Percentiles rank a stretch among this genome's conserved stretches.
These are phyloP conservation scores for Syncephalastrum sp. DNA, from an alignment of 371 early-diverging fungal genomes.

Conservation along the genomic window DNA sequence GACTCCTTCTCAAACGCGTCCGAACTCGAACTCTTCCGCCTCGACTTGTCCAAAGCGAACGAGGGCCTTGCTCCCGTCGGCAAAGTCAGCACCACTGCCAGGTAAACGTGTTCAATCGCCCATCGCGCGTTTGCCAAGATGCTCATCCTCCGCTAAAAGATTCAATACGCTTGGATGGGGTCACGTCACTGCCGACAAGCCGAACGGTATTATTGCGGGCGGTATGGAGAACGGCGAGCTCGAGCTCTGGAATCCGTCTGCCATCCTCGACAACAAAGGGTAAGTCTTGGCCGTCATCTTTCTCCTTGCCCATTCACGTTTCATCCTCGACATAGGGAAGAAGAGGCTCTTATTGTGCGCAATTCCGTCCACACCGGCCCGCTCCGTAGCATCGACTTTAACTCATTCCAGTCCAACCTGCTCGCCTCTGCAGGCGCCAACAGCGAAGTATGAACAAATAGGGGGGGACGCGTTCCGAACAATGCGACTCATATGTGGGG, in stretches of 20 bases:
- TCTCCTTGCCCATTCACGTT: conserved; percentile 8
- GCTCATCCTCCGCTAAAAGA: conserved; percentile 21
- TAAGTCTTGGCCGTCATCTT: conserved; percentile 17
- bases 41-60: conserved; percentile 53
- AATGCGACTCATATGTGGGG: conserved; percentile 1
- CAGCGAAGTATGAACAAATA: conserved; percentile 66
- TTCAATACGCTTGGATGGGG: conserved; percentile 90
- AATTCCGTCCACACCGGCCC: conserved; percentile 83
- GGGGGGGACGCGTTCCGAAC: neutral
- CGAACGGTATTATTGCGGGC: conserved; percentile 88
- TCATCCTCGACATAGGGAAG: conserved; percentile 17
- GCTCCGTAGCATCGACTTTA: conserved; percentile 92
- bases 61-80: conserved; percentile 52
- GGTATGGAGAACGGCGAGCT: conserved; percentile 96
- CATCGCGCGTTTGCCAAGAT: neutral
- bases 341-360: conserved; percentile 61
- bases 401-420: conserved; percentile 81
- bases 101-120: conserved; percentile 42
- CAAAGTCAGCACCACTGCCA: conserved; percentile 60
- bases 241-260: conserved; percentile 83
- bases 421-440: conserved; percentile 90
- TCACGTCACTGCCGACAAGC: conserved; percentile 47
- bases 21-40: conserved; percentile 86
- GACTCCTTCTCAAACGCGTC: conserved; percentile 91
- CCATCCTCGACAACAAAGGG: conserved; percentile 66